Evolutionary conservation across 768 basidiomycete genomes (phyloP).

Genomic region (Amanita pallidorosea): DNA sequence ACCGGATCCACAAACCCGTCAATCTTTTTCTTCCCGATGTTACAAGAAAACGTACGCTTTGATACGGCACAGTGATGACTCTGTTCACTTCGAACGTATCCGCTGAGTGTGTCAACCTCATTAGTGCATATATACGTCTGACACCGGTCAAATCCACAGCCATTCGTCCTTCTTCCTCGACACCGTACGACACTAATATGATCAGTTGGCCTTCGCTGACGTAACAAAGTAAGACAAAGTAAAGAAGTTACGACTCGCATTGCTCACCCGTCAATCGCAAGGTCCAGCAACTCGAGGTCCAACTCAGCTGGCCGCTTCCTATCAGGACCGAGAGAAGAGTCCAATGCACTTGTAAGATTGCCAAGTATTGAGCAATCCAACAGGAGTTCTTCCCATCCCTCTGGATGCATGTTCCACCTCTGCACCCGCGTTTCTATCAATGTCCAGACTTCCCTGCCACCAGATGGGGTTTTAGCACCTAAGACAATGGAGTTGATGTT

Average conservation of each 20-base stretch:
- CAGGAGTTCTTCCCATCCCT: slow-evolving; percentile 61
- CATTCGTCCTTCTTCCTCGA: slow-evolving; percentile 31
- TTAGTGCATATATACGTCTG: slow-evolving; percentile 56
- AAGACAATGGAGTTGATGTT: slow-evolving; percentile 59
- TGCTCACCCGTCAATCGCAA: slow-evolving; percentile 47
- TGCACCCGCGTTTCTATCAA: slow-evolving; percentile 59
- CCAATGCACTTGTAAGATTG: slow-evolving; percentile 36
- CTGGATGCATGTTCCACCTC: slow-evolving; percentile 56
- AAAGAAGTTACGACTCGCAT: not conserved
- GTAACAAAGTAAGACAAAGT: not conserved
- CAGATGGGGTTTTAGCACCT: slow-evolving; percentile 27
- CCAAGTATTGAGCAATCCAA: slow-evolving; percentile 45
- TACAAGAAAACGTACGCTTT: slow-evolving; percentile 41
- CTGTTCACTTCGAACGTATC: slow-evolving; percentile 35
- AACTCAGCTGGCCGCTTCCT: slow-evolving; percentile 25
- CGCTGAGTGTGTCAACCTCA: slow-evolving; percentile 32
- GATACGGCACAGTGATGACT: slow-evolving; percentile 59
- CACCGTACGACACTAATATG: slow-evolving; percentile 57
- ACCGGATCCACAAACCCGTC: not conserved
- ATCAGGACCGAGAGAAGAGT: slow-evolving; percentile 27
- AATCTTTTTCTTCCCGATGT: not conserved
- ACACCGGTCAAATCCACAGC: slow-evolving; percentile 31
- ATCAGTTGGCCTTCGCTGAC: slow-evolving; percentile 40
- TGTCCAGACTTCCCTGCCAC: slow-evolving; percentile 54
- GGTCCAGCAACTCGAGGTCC: slow-evolving; percentile 67